Evolutionary conservation across 441 rosid genomes (phyloP).

Genomic region (Pelargonium citronellum): DNA sequence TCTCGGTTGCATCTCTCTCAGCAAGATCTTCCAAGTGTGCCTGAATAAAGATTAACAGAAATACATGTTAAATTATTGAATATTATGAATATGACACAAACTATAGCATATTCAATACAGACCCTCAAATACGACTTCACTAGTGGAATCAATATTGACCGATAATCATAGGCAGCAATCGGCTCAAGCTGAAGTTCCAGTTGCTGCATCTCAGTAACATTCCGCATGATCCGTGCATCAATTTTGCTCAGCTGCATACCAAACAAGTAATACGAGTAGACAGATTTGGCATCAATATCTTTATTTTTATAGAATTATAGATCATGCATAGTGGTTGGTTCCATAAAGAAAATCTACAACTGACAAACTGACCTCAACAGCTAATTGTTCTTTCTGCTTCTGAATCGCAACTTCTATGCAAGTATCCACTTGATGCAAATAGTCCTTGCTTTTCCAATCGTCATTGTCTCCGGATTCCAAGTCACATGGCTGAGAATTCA

Average conservation of each 20-base stretch:
- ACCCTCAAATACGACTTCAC: conserved; percentile 82
- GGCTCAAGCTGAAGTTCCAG: conserved; percentile 76
- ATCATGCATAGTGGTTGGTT: too few species aligned
- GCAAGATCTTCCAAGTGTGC: conserved; percentile 85
- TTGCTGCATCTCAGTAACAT: conserved; percentile 67
- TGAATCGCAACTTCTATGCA: conserved; percentile 71
- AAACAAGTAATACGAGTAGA: conserved; percentile 15
- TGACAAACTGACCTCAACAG: conserved; percentile 59
- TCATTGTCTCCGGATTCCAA: conserved; percentile 75
- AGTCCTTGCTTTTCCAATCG: conserved; percentile 68
- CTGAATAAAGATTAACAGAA: conserved; percentile 24
- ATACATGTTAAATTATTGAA: too few species aligned
- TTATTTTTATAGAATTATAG: too few species aligned
- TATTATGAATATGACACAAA: too few species aligned
- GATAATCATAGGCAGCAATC: conserved; percentile 64
- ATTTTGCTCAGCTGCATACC: conserved; percentile 70
- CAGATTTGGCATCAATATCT: too few species aligned
- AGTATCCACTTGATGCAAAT: conserved; percentile 57
- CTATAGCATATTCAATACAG: conserved; percentile 24
- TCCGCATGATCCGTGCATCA: conserved; percentile 71
- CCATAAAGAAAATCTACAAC: conserved; percentile 13
- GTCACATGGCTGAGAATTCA: conserved; percentile 66
- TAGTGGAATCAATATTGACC: conserved; percentile 54
- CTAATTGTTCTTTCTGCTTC: conserved; percentile 73
- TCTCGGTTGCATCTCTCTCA: conserved; percentile 90